These are phyloP conservation scores for Stemphylium beticola DNA, from an alignment of 2,329 filamentous ascomycete genomes.

Conservation along the genomic window DNA sequence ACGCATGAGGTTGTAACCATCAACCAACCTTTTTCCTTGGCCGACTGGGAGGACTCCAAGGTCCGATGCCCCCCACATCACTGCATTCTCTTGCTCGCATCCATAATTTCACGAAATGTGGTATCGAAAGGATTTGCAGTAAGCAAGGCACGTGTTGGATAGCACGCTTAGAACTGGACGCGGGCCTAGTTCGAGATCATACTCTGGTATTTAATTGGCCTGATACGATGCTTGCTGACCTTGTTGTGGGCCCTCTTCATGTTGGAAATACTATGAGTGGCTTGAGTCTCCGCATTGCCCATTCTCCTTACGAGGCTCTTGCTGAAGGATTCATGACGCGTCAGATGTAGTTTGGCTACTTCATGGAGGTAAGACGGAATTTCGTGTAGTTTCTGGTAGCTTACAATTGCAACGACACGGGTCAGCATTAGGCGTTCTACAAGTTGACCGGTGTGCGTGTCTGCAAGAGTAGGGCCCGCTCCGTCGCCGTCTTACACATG, in stretches of 20 bases:
- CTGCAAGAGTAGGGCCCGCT: not conserved
- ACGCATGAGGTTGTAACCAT: no score
- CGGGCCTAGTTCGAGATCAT: not conserved
- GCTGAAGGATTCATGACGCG: no score
- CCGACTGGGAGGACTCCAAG: not conserved
- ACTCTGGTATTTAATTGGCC: not conserved
- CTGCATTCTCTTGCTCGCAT: not conserved
- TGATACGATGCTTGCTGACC: not conserved
- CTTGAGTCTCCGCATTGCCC: not conserved
- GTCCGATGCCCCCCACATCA: not conserved
- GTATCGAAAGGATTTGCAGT: not conserved
- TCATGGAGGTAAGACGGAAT: no score
- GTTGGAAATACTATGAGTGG: not conserved
- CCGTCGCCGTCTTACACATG: not conserved
- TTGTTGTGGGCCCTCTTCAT: not conserved
- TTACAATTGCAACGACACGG: no score
- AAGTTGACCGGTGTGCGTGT: not conserved
- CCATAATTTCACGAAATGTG: not conserved
- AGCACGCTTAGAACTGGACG: not conserved
- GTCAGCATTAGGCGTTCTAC: not conserved
- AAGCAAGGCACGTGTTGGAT: slow-evolving; percentile 4
- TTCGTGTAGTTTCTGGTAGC: no score
- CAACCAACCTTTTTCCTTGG: no score
- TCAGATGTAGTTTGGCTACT: no score
- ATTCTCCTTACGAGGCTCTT: no score